A percentile compares a stretch with the other conserved stretches of the same genome.
Evolutionary conservation across 2,329 filamentous ascomycete genomes (phyloP).

Genomic region (Dactylella cylindrospora): DNA sequence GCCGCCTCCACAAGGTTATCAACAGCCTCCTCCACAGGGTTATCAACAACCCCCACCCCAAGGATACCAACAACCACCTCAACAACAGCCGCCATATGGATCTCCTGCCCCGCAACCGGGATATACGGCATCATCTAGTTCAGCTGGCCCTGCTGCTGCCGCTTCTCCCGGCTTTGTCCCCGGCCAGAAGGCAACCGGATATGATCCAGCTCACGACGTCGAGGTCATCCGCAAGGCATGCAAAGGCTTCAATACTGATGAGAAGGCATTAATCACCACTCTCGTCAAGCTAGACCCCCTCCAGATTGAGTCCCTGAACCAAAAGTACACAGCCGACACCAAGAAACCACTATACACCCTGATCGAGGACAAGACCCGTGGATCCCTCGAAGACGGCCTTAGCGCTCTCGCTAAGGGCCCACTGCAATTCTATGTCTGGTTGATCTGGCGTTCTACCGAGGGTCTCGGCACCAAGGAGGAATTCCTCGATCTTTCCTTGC

Average conservation of each 20-base stretch:
- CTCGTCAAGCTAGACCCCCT: conserved; percentile 71
- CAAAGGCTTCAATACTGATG: conserved; percentile 92
- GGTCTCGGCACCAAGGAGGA: conserved; percentile 83
- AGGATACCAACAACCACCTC: conserved; percentile 44
- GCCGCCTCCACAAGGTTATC: conserved; percentile 49
- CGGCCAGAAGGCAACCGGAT: conserved; percentile 47
- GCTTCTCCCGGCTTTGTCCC: conserved; percentile 44
- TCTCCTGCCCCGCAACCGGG: conserved; percentile 51
- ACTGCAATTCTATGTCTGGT: conserved; percentile 71
- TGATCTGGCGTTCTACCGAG: conserved; percentile 69
- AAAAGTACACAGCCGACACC: conserved; percentile 66
- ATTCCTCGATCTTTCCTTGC: conserved; percentile 80
- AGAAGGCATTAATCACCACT: conserved; percentile 70
- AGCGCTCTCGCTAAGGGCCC: conserved; percentile 77
- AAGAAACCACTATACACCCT: conserved; percentile 71
- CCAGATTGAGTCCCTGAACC: conserved; percentile 69
- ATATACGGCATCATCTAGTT: conserved; percentile 49
- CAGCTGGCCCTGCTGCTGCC: conserved; percentile 51
- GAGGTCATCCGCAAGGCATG: conserved; percentile 76
- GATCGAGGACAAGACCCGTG: conserved; percentile 73
- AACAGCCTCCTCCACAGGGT: conserved; percentile 12
- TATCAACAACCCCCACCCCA: conserved; percentile 50
- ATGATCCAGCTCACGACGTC: conserved; percentile 67
- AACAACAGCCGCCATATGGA: conserved; percentile 49
- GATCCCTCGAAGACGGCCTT: conserved; percentile 73